Conservation (phyloP, 768 basidiomycete genomes). For the Psilocybe tampanensis region DNA sequence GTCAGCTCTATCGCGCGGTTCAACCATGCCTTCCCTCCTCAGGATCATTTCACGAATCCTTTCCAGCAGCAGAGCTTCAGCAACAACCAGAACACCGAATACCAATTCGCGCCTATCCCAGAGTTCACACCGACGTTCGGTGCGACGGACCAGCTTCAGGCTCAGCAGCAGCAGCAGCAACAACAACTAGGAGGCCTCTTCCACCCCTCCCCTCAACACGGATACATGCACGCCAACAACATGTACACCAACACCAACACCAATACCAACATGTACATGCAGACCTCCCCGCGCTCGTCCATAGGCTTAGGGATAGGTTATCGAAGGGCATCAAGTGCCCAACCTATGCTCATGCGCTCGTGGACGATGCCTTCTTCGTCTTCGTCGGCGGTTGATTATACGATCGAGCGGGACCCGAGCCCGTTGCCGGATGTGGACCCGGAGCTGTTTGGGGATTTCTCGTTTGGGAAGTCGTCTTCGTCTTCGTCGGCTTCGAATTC, state of each 20-base stretch:
- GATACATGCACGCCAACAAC: too few species aligned
- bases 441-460: slow-evolving; percentile 16
- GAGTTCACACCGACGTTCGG: not conserved
- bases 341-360: slow-evolving; percentile 14
- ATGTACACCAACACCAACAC: too few species aligned
- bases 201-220: slow-evolving; percentile 6
- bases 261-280: not conserved
- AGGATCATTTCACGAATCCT: slow-evolving; percentile 8
- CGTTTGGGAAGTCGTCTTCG: slow-evolving; percentile 3
- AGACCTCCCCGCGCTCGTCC: slow-evolving; percentile 5
- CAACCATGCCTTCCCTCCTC: not conserved
- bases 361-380: slow-evolving; percentile 14
- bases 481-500: too few species aligned
- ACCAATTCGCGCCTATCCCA: slow-evolving; percentile 1
- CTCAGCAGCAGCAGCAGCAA: not conserved
- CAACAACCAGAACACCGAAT: not conserved
- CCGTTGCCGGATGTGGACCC: slow-evolving; percentile 20
- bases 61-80: not conserved
- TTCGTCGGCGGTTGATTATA: not conserved
- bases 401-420: slow-evolving; percentile 14
- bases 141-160: too few species aligned
- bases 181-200: slow-evolving; percentile 6
- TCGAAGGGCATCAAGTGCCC: slow-evolving; percentile 15
- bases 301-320: slow-evolving; percentile 10
- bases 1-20: slow-evolving; percentile 6